These are phyloP conservation scores for Russula foetens DNA, from an alignment of 768 basidiomycete genomes.

Conservation along the genomic window DNA sequence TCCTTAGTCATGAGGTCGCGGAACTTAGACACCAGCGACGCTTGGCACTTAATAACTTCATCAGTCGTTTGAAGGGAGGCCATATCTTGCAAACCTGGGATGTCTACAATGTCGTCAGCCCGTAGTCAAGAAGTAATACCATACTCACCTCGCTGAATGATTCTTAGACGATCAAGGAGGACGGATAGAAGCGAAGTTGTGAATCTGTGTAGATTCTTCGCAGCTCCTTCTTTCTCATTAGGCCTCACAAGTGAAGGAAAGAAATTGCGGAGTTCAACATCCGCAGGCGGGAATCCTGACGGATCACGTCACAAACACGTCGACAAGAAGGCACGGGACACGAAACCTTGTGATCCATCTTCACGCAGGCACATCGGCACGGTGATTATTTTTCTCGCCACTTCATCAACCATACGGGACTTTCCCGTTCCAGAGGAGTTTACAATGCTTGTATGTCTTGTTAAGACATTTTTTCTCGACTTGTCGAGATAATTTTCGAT, in stretches of 20 bases:
- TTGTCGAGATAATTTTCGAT: background rate
- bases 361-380: background rate
- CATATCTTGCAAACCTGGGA: no score
- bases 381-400: background rate
- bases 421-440: slow-evolving; percentile 3
- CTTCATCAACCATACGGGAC: background rate
- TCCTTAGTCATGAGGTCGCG: background rate
- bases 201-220: background rate
- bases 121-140: no score
- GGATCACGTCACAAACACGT: background rate
- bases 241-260: background rate
- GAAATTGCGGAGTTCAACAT: background rate
- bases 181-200: background rate
- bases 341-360: background rate
- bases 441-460: background rate
- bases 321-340: background rate
- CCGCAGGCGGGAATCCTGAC: background rate
- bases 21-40: no score
- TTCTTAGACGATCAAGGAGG: background rate
- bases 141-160: no score
- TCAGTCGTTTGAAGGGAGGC: background rate
- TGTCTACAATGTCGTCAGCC: background rate
- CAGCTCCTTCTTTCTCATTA: background rate
- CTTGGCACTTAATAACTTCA: background rate
- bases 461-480: background rate